phyloP scores from a whole-genome alignment of 208 protist species.

The Vickermania spadyakhi region DNA sequence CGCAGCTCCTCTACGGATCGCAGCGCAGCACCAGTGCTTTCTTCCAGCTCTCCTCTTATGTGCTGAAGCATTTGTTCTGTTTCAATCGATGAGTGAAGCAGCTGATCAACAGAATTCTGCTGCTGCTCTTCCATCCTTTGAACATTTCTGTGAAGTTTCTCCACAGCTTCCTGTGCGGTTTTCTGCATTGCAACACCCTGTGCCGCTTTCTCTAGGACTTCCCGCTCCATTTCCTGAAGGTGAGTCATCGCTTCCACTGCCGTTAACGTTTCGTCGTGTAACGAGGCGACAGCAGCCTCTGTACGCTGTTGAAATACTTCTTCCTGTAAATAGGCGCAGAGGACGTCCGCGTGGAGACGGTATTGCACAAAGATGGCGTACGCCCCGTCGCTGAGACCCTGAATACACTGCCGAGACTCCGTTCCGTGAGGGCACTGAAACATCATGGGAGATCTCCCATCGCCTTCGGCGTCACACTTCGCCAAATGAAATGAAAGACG shows the following conservation, averaged over 20 bases:
- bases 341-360: slow-evolving; percentile 67
- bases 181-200: slow-evolving; percentile 24
- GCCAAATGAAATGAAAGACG: slow-evolving; percentile 70
- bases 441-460: slow-evolving; percentile 21
- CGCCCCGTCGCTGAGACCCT: slow-evolving; percentile 35
- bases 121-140: background rate
- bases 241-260: slow-evolving; percentile 21
- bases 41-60: background rate
- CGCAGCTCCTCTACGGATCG: background rate
- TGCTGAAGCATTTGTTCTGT: background rate
- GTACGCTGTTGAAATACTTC: slow-evolving; percentile 85
- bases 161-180: slow-evolving; percentile 17
- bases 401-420: slow-evolving; percentile 32
- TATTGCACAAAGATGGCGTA: slow-evolving; percentile 81
- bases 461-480: slow-evolving; percentile 54
- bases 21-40: background rate
- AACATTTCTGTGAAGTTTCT: background rate
- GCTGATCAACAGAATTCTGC: background rate
- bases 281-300: slow-evolving; percentile 46
- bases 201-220: slow-evolving; percentile 12
- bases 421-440: background rate
- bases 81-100: background rate
- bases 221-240: slow-evolving; percentile 22
- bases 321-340: slow-evolving; percentile 79
- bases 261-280: slow-evolving; percentile 24